Evolutionary conservation across 2,329 filamentous ascomycete species (phyloP).

Genomic region (Pestalotiopsis sp.): DNA sequence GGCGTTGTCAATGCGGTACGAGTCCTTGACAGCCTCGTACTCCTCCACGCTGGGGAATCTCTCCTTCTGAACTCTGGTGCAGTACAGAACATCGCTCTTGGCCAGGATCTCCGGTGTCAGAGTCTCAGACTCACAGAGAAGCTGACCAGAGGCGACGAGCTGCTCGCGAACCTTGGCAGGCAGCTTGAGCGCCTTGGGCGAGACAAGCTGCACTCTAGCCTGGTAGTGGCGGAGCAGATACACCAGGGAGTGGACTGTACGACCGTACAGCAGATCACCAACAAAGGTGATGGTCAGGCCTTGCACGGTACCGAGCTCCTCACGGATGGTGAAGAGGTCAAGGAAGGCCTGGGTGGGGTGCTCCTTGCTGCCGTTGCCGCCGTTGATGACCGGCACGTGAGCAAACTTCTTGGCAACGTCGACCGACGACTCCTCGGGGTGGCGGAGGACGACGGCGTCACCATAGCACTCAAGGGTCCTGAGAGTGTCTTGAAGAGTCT

Average conservation of each 20-base stretch:
- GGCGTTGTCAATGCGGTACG: conserved; percentile 87
- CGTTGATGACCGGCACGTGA: conserved; percentile 92
- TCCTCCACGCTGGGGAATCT: conserved; percentile 80
- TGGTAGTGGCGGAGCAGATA: conserved; percentile 96
- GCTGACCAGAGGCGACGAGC: conserved; percentile 74
- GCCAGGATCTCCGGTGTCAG: conserved; percentile 87
- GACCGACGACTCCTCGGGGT: conserved; percentile 81
- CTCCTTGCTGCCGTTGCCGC: conserved; percentile 92
- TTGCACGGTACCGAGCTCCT: conserved; percentile 94
- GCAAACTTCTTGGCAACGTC: conserved; percentile 85
- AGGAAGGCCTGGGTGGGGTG: conserved; percentile 98
- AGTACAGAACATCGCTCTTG: conserved; percentile 90
- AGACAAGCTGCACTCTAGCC: conserved; percentile 89
- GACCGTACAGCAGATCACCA: conserved; percentile 90
- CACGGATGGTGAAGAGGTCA: conserved; percentile 96
- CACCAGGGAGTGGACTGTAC: conserved; percentile 92
- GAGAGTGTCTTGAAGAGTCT: conserved; percentile 90
- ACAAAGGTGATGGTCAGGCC: conserved; percentile 95
- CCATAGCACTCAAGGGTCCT: conserved; percentile 92
- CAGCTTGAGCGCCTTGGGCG: conserved; percentile 77
- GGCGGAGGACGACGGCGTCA: conserved; percentile 93
- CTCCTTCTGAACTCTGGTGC: conserved; percentile 95
- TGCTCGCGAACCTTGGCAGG: conserved; percentile 74
- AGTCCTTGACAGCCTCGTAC: conserved; percentile 87
- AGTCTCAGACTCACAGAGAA: conserved; percentile 73